These are phyloP conservation scores for Globisporangium parvum DNA, from an alignment of 352 stramenopile genomes.

Conservation along the genomic window DNA sequence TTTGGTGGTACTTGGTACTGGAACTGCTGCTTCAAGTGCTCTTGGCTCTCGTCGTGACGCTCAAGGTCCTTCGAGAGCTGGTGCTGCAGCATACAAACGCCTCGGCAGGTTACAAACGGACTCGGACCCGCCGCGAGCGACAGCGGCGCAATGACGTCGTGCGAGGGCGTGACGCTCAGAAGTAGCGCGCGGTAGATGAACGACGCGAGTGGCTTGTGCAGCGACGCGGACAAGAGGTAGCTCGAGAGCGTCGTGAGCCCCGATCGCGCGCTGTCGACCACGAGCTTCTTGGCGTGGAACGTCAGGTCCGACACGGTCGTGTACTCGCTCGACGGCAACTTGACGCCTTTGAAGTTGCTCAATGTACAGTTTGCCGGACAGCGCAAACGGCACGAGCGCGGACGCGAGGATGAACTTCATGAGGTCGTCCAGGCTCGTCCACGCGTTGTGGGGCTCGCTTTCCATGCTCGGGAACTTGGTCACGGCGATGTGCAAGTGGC, in stretches of 20 bases:
- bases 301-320: slow-evolving; percentile 48
- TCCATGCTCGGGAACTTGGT: slow-evolving; percentile 58
- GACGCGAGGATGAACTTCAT: slow-evolving; percentile 59
- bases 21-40: too few species aligned
- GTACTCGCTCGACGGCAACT: slow-evolving; percentile 38
- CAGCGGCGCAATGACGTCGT: slow-evolving; percentile 39
- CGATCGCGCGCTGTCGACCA: slow-evolving; percentile 32
- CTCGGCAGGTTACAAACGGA: too few species aligned
- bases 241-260: slow-evolving; percentile 29
- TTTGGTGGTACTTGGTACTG: too few species aligned
- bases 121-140: slow-evolving; percentile 10
- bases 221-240: slow-evolving; percentile 30
- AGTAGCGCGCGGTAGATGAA: slow-evolving; percentile 41
- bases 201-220: slow-evolving; percentile 39
- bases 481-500: slow-evolving; percentile 52
- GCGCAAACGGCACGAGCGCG: slow-evolving; percentile 57
- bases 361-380: too few species aligned
- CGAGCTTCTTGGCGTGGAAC: slow-evolving; percentile 43
- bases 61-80: too few species aligned
- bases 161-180: slow-evolving; percentile 36
- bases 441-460: slow-evolving; percentile 44
- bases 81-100: too few species aligned
- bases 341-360: slow-evolving; percentile 69
- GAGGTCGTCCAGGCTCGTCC: slow-evolving; percentile 51
- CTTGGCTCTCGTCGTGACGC: too few species aligned